Conservation (phyloP, 768 basidiomycete genomes). For the Calocera viscosa region DNA sequence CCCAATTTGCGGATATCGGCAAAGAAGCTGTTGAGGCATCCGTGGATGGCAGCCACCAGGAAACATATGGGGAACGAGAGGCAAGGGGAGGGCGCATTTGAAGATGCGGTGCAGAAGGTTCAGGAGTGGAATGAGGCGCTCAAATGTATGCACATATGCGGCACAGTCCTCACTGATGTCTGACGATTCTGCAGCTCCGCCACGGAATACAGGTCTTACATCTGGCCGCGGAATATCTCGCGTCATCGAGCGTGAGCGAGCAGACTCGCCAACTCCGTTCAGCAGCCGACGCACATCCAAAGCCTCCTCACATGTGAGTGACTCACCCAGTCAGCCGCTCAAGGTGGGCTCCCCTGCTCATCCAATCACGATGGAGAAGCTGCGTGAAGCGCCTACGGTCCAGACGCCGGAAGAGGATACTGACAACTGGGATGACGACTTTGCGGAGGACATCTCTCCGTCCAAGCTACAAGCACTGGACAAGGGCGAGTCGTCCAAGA, state of each 20-base stretch:
- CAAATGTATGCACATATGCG: constrained; percentile 46
- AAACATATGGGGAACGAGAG: constrained; percentile 46
- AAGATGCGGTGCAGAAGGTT: constrained; percentile 86
- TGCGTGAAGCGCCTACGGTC: constrained; percentile 22
- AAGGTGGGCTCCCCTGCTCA: constrained; percentile 1
- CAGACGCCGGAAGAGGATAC: constrained; percentile 73
- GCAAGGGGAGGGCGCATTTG: constrained; percentile 39
- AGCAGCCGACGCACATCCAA: neutral
- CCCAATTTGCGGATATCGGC: constrained; percentile 87
- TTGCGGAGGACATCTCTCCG: constrained; percentile 83
- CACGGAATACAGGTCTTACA: neutral
- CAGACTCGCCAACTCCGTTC: neutral
- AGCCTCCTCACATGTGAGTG: neutral
- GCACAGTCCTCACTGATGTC: neutral
- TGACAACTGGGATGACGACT: constrained; percentile 98
- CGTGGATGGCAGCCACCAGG: constrained; percentile 86
- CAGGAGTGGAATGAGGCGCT: constrained; percentile 99
- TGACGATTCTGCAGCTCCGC: neutral
- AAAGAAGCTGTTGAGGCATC: constrained; percentile 80
- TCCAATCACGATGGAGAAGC: constrained; percentile 9
- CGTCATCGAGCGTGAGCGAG: neutral
- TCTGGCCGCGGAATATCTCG: neutral
- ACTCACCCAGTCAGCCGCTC: neutral
- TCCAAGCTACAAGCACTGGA: constrained; percentile 73
- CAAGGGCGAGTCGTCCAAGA: constrained; percentile 30